Evolutionary conservation across 1,284 basidiomycete genomes (phyloP).

Genomic region (Ganoderma lingzhi): DNA sequence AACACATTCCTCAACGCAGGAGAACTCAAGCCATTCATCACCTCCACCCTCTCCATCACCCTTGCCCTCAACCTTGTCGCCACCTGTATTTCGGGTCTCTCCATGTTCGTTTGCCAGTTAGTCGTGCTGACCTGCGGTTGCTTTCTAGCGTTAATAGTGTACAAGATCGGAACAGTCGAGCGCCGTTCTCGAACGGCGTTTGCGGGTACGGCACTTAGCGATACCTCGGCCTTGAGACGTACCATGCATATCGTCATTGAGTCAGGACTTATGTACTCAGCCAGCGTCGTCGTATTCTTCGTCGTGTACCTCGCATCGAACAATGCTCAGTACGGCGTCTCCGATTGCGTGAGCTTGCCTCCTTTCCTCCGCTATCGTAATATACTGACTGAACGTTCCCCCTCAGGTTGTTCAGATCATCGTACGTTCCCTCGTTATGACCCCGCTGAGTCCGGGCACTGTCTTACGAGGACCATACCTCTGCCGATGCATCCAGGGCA

Average conservation of each 20-base stretch:
- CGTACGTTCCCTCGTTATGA: neutral
- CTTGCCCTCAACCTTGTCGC: conserved; percentile 46
- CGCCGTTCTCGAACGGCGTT: neutral
- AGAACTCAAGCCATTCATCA: conserved; percentile 45
- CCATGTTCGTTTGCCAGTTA: neutral
- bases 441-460: too few species aligned
- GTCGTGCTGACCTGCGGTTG: neutral
- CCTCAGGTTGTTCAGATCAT: conserved; percentile 15
- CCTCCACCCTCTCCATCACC: conserved; percentile 46
- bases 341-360: conserved; percentile 12
- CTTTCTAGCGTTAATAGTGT: neutral
- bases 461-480: neutral
- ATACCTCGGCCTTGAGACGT: neutral
- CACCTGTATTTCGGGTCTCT: conserved; percentile 38
- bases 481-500: neutral
- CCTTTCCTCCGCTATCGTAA: neutral
- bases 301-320: conserved; percentile 8
- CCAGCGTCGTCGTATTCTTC: conserved; percentile 10
- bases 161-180: neutral
- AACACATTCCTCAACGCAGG: conserved; percentile 9
- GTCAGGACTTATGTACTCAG: conserved; percentile 20
- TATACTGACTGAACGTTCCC: neutral
- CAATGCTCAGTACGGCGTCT: conserved; percentile 14
- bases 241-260: conserved; percentile 20
- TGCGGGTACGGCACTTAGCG: neutral